phyloP scores from a whole-genome alignment of 1,139 yeast species.

The Suhomyces guaymorum region DNA sequence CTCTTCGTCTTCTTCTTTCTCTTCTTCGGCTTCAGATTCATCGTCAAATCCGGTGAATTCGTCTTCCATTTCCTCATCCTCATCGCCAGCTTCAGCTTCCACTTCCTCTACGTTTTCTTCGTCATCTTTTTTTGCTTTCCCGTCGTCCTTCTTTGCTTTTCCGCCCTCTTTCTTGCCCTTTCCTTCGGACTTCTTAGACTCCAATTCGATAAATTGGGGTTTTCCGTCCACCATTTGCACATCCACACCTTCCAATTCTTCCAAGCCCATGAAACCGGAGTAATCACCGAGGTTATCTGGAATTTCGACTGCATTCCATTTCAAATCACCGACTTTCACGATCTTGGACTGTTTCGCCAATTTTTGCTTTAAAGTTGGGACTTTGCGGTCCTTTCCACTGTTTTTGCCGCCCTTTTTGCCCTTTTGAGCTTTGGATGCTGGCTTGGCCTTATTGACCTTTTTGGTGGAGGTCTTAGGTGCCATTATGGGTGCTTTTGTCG shows the following conservation, averaged over 20 bases:
- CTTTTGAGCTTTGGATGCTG: not conserved
- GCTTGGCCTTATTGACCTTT: slow-evolving; percentile 2
- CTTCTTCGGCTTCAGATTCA: slow-evolving; percentile 9
- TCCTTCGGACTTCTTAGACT: slow-evolving; percentile 20
- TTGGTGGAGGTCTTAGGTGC: slow-evolving; percentile 1
- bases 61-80: slow-evolving; percentile 13
- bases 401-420: slow-evolving; percentile 14
- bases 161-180: slow-evolving; percentile 8
- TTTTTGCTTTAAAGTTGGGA: slow-evolving; percentile 36
- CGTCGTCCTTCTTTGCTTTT: slow-evolving; percentile 15
- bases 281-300: slow-evolving; percentile 85
- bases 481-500: not conserved
- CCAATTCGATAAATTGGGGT: slow-evolving; percentile 60
- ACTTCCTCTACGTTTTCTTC: slow-evolving; percentile 28
- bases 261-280: slow-evolving; percentile 88
- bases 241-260: slow-evolving; percentile 91
- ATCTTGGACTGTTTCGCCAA: slow-evolving; percentile 38
- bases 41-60: slow-evolving; percentile 14
- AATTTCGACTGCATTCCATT: slow-evolving; percentile 81
- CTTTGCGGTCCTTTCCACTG: slow-evolving; percentile 16
- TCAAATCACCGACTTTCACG: slow-evolving; percentile 52
- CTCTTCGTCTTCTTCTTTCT: slow-evolving; percentile 10
- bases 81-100: slow-evolving; percentile 21
- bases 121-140: slow-evolving; percentile 12
- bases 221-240: slow-evolving; percentile 68